A percentile compares a stretch with the other conserved stretches of the same genome.
Evolutionary conservation across 345 rosid species (phyloP).

Genomic region (Euclidium syriacum): DNA sequence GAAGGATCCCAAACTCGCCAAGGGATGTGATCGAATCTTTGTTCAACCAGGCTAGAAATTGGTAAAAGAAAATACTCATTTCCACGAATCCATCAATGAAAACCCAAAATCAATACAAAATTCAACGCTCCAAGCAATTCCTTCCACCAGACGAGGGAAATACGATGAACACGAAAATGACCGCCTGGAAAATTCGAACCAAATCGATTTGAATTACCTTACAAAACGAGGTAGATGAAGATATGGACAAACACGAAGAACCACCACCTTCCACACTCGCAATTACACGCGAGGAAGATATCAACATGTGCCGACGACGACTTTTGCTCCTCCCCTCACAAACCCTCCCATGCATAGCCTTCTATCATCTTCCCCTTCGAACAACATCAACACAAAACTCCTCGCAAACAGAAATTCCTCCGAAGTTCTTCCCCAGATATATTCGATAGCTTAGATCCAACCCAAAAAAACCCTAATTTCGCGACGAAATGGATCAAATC

Average conservation of each 20-base stretch:
- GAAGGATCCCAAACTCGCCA: background rate
- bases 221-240: constrained; percentile 43
- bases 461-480: constrained; percentile 14
- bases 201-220: constrained; percentile 40
- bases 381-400: constrained; percentile 44
- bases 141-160: background rate
- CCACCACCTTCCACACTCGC: constrained; percentile 35
- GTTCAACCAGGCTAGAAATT: background rate
- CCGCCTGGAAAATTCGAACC: background rate
- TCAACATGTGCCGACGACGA: constrained; percentile 69
- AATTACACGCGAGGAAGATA: constrained; percentile 50
- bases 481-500: constrained; percentile 10
- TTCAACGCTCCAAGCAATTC: background rate
- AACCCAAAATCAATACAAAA: background rate
- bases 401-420: background rate
- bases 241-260: constrained; percentile 40
- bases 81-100: background rate
- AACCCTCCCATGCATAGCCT: constrained; percentile 61
- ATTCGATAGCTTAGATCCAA: constrained; percentile 27
- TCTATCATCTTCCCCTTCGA: constrained; percentile 59
- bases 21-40: background rate
- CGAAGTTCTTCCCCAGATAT: background rate
- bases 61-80: background rate
- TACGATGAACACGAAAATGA: background rate
- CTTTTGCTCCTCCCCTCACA: constrained; percentile 38